Base-by-base conservation (phyloP, 225 moss, liverwort and hornwort species). In the Antitrichia curtipendula region DNA sequence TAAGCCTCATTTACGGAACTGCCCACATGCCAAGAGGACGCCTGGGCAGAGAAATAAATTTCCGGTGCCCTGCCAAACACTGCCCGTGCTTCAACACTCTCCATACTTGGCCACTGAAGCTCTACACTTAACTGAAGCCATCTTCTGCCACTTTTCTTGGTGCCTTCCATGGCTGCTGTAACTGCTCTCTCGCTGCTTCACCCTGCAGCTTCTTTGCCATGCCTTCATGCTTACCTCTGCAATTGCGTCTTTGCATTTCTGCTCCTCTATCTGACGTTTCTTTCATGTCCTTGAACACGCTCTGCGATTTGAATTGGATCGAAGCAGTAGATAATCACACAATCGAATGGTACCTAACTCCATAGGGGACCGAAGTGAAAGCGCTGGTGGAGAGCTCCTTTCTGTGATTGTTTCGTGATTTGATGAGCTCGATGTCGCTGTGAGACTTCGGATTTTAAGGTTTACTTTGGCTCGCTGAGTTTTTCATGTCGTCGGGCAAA, bases 161-260 rank as follows among this genome's bases (percentile, higher is more conserved):
- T 56, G 90, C 86, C 83, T 85, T 91, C 86, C 88, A 71, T 88
- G 61, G 88, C 89, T 85, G 84, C 92, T 86, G 90, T 92, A 92
- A 92, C 92, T 92, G 92, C 92, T 90, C 92, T 85, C 87, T 85
- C 82, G 81, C 77, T 49, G 34, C 84, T 62, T 49, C 69, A 50
- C 60, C 72, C 58, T n/a, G 59, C 88, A 80, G 73, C 90, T 88
- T 90, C 90, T 90, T 90, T 88, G 66, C 84, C 66, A 87, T 78
- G 81, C 75, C 86, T 77, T n/a, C 75, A 11, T 20, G 61, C 69
- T 89, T 70, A 23, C 83, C 43, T 61, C 59, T 63, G 43, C 73
- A 56, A 56, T 45, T 45, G 36, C 45, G 31, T 73, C 62, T 81
- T 73, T 31, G 79, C 80, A 80, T n/a, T 70, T 24, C 85, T 58